A percentile compares a stretch with the other conserved stretches of the same genome.
Evolutionary conservation across 768 basidiomycete genomes (phyloP).

Genomic region (Rossbeevera mucosa): DNA sequence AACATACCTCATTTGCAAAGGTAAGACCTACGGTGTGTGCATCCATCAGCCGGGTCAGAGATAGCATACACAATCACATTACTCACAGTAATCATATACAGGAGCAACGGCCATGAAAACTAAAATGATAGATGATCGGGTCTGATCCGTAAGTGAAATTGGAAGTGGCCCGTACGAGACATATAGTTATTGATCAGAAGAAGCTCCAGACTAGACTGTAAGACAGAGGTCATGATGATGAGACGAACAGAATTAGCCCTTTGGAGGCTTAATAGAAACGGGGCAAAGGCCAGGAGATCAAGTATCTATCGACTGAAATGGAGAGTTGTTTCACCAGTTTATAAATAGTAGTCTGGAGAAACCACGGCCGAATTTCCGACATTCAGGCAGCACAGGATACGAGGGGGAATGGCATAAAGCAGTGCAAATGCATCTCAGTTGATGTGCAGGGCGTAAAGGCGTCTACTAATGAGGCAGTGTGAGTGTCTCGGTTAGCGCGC

Average conservation of each 20-base stretch:
- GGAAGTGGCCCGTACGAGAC: background rate
- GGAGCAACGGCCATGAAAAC: background rate
- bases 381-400: background rate
- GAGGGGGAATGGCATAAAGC: background rate
- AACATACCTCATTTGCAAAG: constrained; percentile 3
- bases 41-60: background rate
- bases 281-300: background rate
- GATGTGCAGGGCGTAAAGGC: background rate
- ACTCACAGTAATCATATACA: background rate
- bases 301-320: background rate
- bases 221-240: background rate
- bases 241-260: background rate
- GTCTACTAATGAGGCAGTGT: background rate
- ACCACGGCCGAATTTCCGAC: background rate
- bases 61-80: background rate
- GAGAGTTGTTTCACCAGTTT: background rate
- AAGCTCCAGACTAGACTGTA: background rate
- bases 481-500: background rate
- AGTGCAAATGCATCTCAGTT: background rate
- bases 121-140: background rate
- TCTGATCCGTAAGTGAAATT: background rate
- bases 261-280: background rate
- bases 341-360: background rate
- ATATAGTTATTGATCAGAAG: background rate
- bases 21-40: background rate